Base-by-base conservation (phyloP, 257 asterid species). In the Thymus mandschuricus region DNA sequence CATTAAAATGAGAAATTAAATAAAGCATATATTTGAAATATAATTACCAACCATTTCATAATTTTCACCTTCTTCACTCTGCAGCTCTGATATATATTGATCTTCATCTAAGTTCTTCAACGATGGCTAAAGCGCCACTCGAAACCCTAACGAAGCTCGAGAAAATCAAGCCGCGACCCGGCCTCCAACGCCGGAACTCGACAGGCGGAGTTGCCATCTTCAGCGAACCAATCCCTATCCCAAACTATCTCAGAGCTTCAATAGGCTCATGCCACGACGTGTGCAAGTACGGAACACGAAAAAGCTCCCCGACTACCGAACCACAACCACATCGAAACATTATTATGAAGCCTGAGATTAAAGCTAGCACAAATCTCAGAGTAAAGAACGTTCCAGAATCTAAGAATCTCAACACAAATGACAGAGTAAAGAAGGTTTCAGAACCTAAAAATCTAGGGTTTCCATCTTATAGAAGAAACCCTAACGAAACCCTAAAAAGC, bases 241-340 rank as follows among this genome's bases (percentile, higher is more conserved):
- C 88, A 29, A 78, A 76, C 44, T 74, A 81, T 54, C 86, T 81
- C 59, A 66, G 76, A 83, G 90, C 95, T 62, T 90, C 95, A 13
- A 88, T 86, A 33, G 96, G 95, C 63, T 87, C 98, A 66, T 88
- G 98, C 82, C 98, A 92, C 48, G 98, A 92, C 75, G 72, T 86
- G 55, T 90, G 98, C 79, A 92, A 92, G 74, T 86, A 77, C 66
- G 98, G 98, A 38, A 38, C 0, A 3, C 4, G 54, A 72, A 64
- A 84, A 69, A 54, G 83, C 12, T 38, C 64, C 52, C 82, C 80
- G 49, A 74, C 73, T 66, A 69, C 78, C 52, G 74, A 80, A 57
- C 56, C 83, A 2, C 59, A 34, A 43, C 58, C 21, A 9, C 10
- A 33, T 1, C 34, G 59, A 33, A 52, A 59, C 33, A 64, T 2